A percentile compares a stretch with the other conserved stretches of the same genome.
Conservation (phyloP, 192 early-diverging fungal species). For the Coemansia sp. region DNA sequence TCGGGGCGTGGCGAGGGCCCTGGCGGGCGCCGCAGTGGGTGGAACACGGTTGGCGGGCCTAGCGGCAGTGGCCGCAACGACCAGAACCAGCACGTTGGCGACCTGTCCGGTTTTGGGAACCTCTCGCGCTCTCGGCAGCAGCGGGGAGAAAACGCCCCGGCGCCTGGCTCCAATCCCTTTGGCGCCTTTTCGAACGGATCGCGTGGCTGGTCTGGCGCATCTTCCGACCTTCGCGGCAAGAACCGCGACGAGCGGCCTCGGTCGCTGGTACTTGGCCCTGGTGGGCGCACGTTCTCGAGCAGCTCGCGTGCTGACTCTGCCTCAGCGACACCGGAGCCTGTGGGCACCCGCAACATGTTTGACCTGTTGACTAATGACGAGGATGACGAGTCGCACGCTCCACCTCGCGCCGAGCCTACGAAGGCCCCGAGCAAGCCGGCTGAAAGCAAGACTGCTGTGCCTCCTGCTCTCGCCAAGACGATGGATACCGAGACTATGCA, state of each 20-base stretch:
- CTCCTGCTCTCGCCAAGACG: constrained; percentile 9
- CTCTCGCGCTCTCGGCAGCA: constrained; percentile 58
- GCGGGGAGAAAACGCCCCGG: constrained; percentile 16
- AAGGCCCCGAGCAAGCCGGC: constrained; percentile 23
- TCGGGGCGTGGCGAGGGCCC: constrained; percentile 64
- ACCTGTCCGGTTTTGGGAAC: constrained; percentile 76
- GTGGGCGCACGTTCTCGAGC: constrained; percentile 46
- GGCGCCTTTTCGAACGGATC: constrained; percentile 52
- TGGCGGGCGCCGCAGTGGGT: constrained; percentile 51
- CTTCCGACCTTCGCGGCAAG: constrained; percentile 45
- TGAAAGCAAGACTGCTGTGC: not conserved
- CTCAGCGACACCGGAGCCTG: constrained; percentile 46
- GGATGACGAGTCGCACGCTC: constrained; percentile 35
- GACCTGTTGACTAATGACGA: constrained; percentile 46
- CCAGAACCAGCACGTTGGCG: constrained; percentile 61
- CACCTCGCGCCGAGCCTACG: constrained; percentile 35
- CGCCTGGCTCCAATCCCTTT: constrained; percentile 32
- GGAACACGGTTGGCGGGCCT: constrained; percentile 69
- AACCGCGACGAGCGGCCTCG: constrained; percentile 32
- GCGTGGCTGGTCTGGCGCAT: constrained; percentile 31
- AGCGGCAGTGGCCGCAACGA: constrained; percentile 60
- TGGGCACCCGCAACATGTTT: constrained; percentile 52
- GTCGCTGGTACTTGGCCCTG: constrained; percentile 20
- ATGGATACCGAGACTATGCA: constrained; percentile 54
- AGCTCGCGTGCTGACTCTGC: constrained; percentile 51